Conservation (phyloP, 208 protist species). For the Trypanosoma avium region DNA sequence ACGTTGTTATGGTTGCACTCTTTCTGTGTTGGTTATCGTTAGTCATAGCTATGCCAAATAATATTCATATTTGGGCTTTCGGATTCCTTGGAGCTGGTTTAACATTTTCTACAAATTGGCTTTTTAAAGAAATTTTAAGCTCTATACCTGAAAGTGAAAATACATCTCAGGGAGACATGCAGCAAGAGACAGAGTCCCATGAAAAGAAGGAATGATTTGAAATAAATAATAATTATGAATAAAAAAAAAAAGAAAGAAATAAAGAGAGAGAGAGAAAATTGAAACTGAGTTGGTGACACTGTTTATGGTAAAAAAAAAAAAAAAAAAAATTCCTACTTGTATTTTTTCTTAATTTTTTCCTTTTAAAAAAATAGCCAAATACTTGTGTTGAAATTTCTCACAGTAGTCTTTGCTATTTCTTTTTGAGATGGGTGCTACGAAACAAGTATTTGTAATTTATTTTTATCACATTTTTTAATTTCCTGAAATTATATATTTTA, state of each 20-base stretch:
- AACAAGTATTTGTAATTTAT: too few relatives aligned
- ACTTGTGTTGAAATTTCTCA: too few relatives aligned
- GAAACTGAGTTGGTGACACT: too few relatives aligned
- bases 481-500: too few relatives aligned
- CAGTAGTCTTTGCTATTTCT: too few relatives aligned
- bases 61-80: constrained; percentile 88
- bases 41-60: constrained; percentile 68
- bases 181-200: constrained; percentile 3
- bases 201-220: constrained; percentile 25
- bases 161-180: constrained; percentile 28
- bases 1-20: constrained; percentile 74
- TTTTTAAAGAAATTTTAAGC: constrained; percentile 82
- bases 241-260: too few relatives aligned
- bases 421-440: too few relatives aligned
- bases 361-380: too few relatives aligned
- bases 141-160: constrained; percentile 55
- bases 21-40: constrained; percentile 77
- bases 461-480: too few relatives aligned
- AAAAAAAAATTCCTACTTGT: constrained; percentile 21
- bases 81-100: constrained; percentile 80
- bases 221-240: constrained; percentile 7
- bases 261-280: too few relatives aligned
- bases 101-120: constrained; percentile 82
- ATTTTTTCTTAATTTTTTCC: neutral
- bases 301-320: constrained; percentile 35